Percentiles rank a stretch among this genome's conserved stretches.
Conservation (phyloP, 805 yeast species). For the Grigorovia humatica region DNA sequence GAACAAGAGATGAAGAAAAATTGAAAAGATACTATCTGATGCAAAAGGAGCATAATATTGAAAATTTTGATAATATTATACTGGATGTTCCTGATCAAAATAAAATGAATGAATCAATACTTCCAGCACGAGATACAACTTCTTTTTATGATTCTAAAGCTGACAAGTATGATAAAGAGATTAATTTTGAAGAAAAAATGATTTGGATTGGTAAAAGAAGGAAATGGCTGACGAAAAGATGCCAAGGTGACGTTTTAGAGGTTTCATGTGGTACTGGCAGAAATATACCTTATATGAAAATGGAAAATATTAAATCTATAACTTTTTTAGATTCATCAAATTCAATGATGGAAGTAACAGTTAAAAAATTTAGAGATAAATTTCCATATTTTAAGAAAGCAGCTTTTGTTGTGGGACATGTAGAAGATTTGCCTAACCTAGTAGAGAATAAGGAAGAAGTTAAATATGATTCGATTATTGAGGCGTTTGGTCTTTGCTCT, state of each 20-base stretch:
- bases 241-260: conserved; percentile 83
- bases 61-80: conserved; percentile 24
- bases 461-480: conserved; percentile 83
- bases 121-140: conserved; percentile 74
- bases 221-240: conserved; percentile 68
- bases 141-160: conserved; percentile 71
- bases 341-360: conserved; percentile 76
- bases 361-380: conserved; percentile 55
- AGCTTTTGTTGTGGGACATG: conserved; percentile 83
- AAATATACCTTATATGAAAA: conserved; percentile 65
- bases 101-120: conserved; percentile 32
- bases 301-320: conserved; percentile 51
- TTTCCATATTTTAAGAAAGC: conserved; percentile 63
- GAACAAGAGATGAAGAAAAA: conserved; percentile 55
- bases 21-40: conserved; percentile 49
- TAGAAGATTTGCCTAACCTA: conserved; percentile 63
- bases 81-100: conserved; percentile 27
- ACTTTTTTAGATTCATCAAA: conserved; percentile 80
- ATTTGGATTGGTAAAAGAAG: conserved; percentile 48
- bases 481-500: conserved; percentile 92
- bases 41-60: conserved; percentile 30
- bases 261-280: conserved; percentile 96
- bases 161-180: conserved; percentile 65
- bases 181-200: conserved; percentile 44
- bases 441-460: conserved; percentile 34